Percentiles rank a stretch among this genome's conserved stretches.
Conservation (phyloP, 1,284 basidiomycete species). For the Fistulinella cinereoalba region DNA sequence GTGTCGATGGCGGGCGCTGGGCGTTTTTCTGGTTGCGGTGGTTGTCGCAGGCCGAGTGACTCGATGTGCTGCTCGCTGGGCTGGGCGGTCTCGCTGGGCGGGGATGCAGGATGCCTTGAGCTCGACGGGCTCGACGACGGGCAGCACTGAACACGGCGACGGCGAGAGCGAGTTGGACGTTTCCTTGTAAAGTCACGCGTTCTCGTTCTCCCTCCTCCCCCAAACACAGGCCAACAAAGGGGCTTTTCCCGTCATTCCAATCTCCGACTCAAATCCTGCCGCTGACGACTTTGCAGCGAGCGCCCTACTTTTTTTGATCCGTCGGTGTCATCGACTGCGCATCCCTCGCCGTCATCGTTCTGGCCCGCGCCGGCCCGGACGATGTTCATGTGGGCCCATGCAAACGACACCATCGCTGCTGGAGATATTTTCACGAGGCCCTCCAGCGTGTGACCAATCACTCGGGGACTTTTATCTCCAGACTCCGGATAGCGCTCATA, state of each 20-base stretch:
- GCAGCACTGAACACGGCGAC: slow-evolving; percentile 5
- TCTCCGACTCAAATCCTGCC: slow-evolving; percentile 21
- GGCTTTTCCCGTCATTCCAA: slow-evolving; percentile 19
- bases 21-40: slow-evolving; percentile 19
- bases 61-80: slow-evolving; percentile 7
- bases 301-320: too few species aligned
- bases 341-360: too few species aligned
- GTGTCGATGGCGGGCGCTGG: slow-evolving; percentile 15
- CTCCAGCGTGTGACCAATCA: too few species aligned
- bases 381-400: too few species aligned
- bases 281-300: background rate
- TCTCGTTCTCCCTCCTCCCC: slow-evolving; percentile 11
- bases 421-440: too few species aligned
- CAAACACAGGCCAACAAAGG: slow-evolving; percentile 31
- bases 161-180: slow-evolving; percentile 20
- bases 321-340: too few species aligned
- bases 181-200: slow-evolving; percentile 22
- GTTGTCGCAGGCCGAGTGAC: slow-evolving; percentile 7
- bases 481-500: too few species aligned
- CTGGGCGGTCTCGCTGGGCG: slow-evolving; percentile 7
- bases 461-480: too few species aligned
- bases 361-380: too few species aligned
- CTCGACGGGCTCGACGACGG: slow-evolving; percentile 20
- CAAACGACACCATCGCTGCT: too few species aligned
- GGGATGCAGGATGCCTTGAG: slow-evolving; percentile 6